Conservation (phyloP, 352 stramenopile species). For the Nothophytophthora sp. region DNA sequence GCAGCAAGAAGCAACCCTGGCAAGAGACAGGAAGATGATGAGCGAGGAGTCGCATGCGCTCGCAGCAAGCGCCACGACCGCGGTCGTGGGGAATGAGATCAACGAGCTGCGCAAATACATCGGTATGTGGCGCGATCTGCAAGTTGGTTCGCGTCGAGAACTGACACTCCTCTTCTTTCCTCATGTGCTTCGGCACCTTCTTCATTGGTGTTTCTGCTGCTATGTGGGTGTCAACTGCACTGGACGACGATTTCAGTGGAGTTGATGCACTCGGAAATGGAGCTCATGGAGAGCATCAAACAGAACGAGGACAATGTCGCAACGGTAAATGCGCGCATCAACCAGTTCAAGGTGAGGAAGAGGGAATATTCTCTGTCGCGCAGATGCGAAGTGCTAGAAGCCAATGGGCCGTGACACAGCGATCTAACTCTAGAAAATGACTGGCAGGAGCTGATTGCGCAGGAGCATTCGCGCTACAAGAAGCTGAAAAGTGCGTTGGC, state of each 20-base stretch:
- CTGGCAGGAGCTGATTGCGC: constrained; percentile 38
- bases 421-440: neutral
- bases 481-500: constrained; percentile 26
- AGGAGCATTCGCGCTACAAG: constrained; percentile 44
- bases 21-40: too few relatives aligned
- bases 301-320: constrained; percentile 58
- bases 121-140: too few relatives aligned
- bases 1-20: neutral
- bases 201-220: too few relatives aligned
- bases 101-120: constrained; percentile 70
- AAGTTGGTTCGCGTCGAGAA: too few relatives aligned
- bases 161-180: too few relatives aligned
- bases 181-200: too few relatives aligned
- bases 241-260: constrained; percentile 40
- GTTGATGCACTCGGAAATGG: constrained; percentile 82
- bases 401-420: neutral
- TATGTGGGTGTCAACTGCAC: neutral
- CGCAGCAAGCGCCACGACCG: constrained; percentile 1
- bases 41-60: constrained; percentile 13
- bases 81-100: constrained; percentile 42
- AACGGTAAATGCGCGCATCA: constrained; percentile 42
- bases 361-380: neutral
- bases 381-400: neutral
- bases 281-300: constrained; percentile 67
- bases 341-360: constrained; percentile 51